Evolutionary conservation across 495 filamentous ascomycete species (phyloP), one percentile per base, ranked within the genome.

Genomic region (Tuber brumale): DNA sequence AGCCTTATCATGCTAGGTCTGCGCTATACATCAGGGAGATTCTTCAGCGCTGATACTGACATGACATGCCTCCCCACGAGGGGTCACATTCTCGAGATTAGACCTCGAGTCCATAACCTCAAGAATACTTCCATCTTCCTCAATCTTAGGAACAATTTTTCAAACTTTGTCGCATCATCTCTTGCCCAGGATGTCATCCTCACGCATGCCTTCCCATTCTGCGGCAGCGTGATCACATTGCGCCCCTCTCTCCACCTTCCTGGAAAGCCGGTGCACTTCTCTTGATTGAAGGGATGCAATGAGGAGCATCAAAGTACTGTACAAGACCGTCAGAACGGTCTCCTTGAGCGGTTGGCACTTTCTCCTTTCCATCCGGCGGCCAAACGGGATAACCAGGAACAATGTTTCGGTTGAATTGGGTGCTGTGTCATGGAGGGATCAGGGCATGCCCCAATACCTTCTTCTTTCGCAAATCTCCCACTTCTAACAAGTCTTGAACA

Each of bases 381-480:
- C 95, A 74, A 98, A 91, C 44, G 94, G 94, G 3, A 94, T 79
- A 71, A 93, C 87, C 3, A 97, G 85, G 70, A 88, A 86, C 79
- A 97, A 87, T 23, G 97, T 90, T 82, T 98, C 95, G 72, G 98
- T 88, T 18, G 98, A 88, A 82, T 99, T 99, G 85, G 98, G 93
- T 0, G 95, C 57, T 66, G 27, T 66, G 27, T 66, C 57, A 31
- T 16, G 27, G n/a, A n/a, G n/a, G n/a, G n/a, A n/a, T n/a, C n/a
- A n/a, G n/a, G n/a, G n/a, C n/a, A n/a, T n/a, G n/a, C n/a, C n/a
- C n/a, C n/a, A n/a, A n/a, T n/a, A n/a, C n/a, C n/a, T n/a, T n/a
- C n/a, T n/a, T n/a, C n/a, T n/a, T n/a, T n/a, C n/a, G n/a, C n/a
- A n/a, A n/a, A n/a, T n/a, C n/a, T n/a, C n/a, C n/a, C n/a, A n/a